These are phyloP conservation scores for Gossypium davidsonii DNA, from an alignment of 441 rosid species.

Conservation along the genomic window DNA sequence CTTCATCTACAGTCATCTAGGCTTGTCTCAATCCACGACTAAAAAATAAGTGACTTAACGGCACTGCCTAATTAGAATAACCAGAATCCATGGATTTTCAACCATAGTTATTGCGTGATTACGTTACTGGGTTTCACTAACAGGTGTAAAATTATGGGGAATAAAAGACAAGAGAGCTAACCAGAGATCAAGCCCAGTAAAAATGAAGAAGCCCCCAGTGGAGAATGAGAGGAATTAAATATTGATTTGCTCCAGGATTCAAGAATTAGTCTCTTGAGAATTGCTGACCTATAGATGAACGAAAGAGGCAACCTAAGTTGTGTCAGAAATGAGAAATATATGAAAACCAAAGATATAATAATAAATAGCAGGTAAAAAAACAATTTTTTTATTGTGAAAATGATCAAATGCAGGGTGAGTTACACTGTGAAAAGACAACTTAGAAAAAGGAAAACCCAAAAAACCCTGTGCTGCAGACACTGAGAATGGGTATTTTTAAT, in stretches of 20 bases:
- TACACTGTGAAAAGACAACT: too few species aligned
- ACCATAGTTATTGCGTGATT: constrained; percentile 1
- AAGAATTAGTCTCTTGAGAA: constrained; percentile 48
- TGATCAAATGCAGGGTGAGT: too few species aligned
- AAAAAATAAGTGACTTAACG: constrained; percentile 20
- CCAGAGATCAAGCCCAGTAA: constrained; percentile 39
- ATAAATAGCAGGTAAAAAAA: constrained; percentile 26
- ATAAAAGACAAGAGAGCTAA: constrained; percentile 26
- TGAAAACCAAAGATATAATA: constrained; percentile 35
- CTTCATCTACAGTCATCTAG: constrained; percentile 75
- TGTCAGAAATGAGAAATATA: constrained; percentile 54
- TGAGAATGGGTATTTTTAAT: too few species aligned
- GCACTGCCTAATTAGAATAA: constrained; percentile 21
- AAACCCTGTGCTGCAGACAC: too few species aligned
- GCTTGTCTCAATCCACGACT: constrained; percentile 22
- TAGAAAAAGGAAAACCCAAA: too few species aligned
- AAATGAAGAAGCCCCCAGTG: constrained; percentile 32
- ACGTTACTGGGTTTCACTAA: neutral
- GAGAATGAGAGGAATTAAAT: constrained; percentile 41
- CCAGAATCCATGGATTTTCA: constrained; percentile 22
- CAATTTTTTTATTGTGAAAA: too few species aligned
- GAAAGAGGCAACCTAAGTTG: constrained; percentile 33
- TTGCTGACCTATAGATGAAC: constrained; percentile 40
- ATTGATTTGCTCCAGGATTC: constrained; percentile 40
- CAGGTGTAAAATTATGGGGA: constrained; percentile 24